Evolutionary conservation across 2,329 filamentous ascomycete genomes (phyloP).

Genomic region (Fusarium guadeloupense): DNA sequence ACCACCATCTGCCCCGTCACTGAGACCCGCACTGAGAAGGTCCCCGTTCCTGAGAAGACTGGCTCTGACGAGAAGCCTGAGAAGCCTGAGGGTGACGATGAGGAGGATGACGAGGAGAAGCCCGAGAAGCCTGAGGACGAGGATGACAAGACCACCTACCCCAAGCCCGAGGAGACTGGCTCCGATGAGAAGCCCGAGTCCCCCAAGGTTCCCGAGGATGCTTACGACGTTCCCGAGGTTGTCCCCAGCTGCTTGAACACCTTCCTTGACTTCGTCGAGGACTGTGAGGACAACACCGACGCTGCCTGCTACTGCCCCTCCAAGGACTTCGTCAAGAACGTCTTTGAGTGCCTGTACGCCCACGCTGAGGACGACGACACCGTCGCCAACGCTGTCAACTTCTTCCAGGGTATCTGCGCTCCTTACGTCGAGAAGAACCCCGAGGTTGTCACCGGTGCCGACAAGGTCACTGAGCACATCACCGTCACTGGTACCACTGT

Average conservation of each 20-base stretch:
- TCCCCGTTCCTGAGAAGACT: slow-evolving; percentile 30
- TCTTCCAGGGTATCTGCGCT: slow-evolving; percentile 93
- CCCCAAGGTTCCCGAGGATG: slow-evolving; percentile 48
- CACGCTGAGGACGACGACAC: slow-evolving; percentile 74
- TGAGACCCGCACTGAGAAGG: slow-evolving; percentile 34
- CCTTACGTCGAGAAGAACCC: slow-evolving; percentile 79
- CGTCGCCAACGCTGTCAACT: slow-evolving; percentile 76
- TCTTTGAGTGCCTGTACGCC: slow-evolving; percentile 83
- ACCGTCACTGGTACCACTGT: slow-evolving; percentile 63
- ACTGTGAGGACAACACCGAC: slow-evolving; percentile 87
- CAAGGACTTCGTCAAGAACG: slow-evolving; percentile 76
- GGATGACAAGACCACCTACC: no score
- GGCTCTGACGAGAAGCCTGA: background rate
- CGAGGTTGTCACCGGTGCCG: slow-evolving; percentile 81
- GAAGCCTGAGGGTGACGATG: no score
- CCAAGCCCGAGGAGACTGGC: slow-evolving; percentile 31
- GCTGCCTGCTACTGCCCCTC: slow-evolving; percentile 87
- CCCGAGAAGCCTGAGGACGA: background rate
- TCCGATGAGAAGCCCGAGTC: slow-evolving; percentile 37
- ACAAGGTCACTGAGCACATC: slow-evolving; percentile 69
- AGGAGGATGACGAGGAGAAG: no score
- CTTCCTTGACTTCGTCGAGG: slow-evolving; percentile 74
- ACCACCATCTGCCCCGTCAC: slow-evolving; percentile 36
- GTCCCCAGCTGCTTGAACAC: slow-evolving; percentile 93
- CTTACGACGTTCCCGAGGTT: slow-evolving; percentile 63